Evolutionary conservation across 345 rosid species (phyloP).

Genomic region (Eucalyptus leucophloia): DNA sequence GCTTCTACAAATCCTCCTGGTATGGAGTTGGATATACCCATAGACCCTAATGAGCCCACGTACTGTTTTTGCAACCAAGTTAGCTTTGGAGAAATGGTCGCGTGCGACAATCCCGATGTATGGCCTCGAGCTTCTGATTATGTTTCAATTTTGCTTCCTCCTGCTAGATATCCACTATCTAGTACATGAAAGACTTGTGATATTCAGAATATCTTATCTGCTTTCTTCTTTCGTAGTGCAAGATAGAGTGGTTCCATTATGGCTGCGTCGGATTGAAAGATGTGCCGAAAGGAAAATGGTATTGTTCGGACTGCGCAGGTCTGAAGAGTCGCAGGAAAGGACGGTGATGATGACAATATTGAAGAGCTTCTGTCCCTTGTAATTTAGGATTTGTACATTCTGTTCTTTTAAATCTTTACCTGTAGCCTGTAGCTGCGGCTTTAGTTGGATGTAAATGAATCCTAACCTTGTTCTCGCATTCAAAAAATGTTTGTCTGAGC

Average conservation of each 20-base stretch:
- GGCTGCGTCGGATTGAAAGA: slow-evolving; percentile 88
- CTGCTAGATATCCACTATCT: neutral
- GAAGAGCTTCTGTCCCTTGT: neutral
- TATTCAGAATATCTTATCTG: neutral
- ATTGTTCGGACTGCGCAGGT: slow-evolving; percentile 67
- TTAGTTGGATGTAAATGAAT: neutral
- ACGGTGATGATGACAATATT: slow-evolving; percentile 9
- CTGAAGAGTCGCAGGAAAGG: slow-evolving; percentile 63
- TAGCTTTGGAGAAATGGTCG: slow-evolving; percentile 96
- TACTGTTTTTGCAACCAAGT: slow-evolving; percentile 95
- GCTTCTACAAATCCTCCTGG: slow-evolving; percentile 49
- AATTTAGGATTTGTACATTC: neutral
- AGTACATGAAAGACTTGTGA: neutral
- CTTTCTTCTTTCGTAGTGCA: slow-evolving; percentile 45
- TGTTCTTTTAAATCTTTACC: neutral
- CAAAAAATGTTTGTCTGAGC: neutral
- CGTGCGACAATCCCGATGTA: slow-evolving; percentile 88
- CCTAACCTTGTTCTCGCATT: neutral
- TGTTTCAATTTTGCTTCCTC: neutral
- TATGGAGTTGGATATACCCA: slow-evolving; percentile 86
- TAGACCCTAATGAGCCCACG: slow-evolving; percentile 95
- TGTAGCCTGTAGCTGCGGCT: neutral
- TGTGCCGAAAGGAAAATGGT: slow-evolving; percentile 94
- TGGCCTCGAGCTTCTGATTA: neutral
- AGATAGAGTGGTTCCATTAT: slow-evolving; percentile 98